Base-by-base conservation (phyloP, 176 grass and related monocot genomes). In the Oryza punctata region DNA sequence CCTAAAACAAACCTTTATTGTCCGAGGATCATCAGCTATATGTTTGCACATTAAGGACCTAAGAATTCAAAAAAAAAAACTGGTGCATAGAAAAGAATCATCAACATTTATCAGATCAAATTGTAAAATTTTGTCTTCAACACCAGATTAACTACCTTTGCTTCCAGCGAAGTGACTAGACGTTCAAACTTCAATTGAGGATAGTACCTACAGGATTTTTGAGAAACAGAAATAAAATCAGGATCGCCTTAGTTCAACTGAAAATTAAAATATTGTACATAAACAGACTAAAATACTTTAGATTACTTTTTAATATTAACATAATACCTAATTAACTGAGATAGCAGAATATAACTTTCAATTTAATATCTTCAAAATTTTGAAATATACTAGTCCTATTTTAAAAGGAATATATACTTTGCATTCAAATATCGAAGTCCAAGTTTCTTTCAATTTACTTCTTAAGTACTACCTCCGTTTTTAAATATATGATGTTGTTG, bases 111-210 rank as follows among this genome's bases (percentile, higher is more conserved):
- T 70, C 46, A 83, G 10, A 25, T 52, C 60, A 7, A 67, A 49
- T 25, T 8, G 13, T 63, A 45, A 46, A 81, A 52, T 33, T 57
- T 80, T 41, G 65, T 72, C 26, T 77, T 49, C 68, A 83, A 57
- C 27, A 81, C 67, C 24, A 85, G 26, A 76, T 44, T 28, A 63
- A 73, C 40, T 41, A 97, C 97, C 97, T 96, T 96, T 49, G 88
- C 97, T 89, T 96, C 89, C 76, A 96, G 82, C n/a, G 84, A 99
- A 87, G 82, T 66, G 76, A 99, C 40, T 78, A 96, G 71, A 81
- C 61, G 90, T 37, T 88, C 65, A 41, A 96, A 81, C 67, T 92
- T 99, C 82, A 99, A 73, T 45, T 81, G 86, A 52, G 97, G 97
- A 77, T 94, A 99, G 85, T 86, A 99, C 85, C 97, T 99, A 83